Evolutionary conservation across 176 grass and related monocot species (phyloP), one percentile per base, ranked within the genome.

Genomic region (Puccinellia tenuiflora): DNA sequence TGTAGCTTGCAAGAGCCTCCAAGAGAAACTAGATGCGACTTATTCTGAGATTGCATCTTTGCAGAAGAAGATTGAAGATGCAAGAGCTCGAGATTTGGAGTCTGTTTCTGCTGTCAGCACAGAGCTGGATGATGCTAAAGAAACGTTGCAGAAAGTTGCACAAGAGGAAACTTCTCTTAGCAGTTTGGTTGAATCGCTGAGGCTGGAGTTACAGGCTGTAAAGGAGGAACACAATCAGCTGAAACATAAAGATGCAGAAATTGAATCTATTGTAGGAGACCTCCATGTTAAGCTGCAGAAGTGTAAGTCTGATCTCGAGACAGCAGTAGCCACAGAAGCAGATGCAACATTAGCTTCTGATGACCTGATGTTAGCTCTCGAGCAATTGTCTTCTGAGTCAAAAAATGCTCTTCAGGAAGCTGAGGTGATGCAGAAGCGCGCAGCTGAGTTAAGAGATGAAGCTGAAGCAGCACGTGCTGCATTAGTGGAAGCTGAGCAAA

Each of bases 281-380:
- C 86, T 97, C 79, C 92, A 97, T 46, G 33, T 87, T 51, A 97
- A 94, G 78, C 86, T 97, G 75, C 90, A 97, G 81, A 94, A 92
- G 50, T 94, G 92, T 82, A 97, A 97, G 83, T 89, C 68, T 87
- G 92, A 94, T 82, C 88, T 94, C 12, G 95, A 87, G 56, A 84
- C 88, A 64, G 90, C 94, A 67, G 85, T 91, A 9, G 42, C 83
- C 55, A 86, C 92, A 45, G 88, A 97, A 85, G 87, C 78, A 4
- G 92, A 87, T 84, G 94, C 86, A 69, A 87, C 90, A 53, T 84
- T 76, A 48, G 88, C 92, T 80, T 97, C 92, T 80, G 90, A 97
- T 66, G 95, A 94, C 77, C 56, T 97, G 74, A 77, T 94, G 84
- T 82, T 89, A 70, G 88, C 92, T 20, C 92, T 94, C 18, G 83